phyloP scores from a whole-genome alignment of 805 yeast species.

The Saccharomycopsis guyanensis region DNA sequence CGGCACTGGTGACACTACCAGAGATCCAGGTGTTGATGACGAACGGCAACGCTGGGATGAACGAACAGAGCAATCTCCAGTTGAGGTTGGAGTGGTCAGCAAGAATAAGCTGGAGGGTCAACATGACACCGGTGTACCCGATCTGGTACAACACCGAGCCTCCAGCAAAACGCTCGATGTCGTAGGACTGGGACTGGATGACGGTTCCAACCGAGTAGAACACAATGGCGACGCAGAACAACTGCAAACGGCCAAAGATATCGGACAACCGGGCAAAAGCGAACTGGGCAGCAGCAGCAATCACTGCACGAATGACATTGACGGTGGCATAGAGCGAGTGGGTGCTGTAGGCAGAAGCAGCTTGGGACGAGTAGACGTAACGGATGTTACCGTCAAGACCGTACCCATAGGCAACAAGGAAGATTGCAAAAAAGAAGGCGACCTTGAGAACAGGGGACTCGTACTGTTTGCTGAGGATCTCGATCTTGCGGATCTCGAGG shows the following conservation, averaged over 20 bases:
- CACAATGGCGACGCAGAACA: constrained; percentile 38
- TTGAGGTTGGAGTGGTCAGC: constrained; percentile 63
- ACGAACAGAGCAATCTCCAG: constrained; percentile 62
- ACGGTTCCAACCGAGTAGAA: constrained; percentile 50
- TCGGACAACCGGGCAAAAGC: constrained; percentile 50
- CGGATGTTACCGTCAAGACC: constrained; percentile 49
- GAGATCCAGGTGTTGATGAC: constrained; percentile 74
- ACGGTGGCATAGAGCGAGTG: constrained; percentile 48
- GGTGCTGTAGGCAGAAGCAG: constrained; percentile 39
- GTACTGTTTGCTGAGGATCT: constrained; percentile 46
- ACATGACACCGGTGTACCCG: constrained; percentile 56
- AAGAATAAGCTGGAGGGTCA: constrained; percentile 47
- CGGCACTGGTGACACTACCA: constrained; percentile 44
- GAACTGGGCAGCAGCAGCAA: constrained; percentile 52
- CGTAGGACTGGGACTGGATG: constrained; percentile 47
- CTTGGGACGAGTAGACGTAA: constrained; percentile 37
- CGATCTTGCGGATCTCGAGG: constrained; percentile 47
- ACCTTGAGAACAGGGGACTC: constrained; percentile 29
- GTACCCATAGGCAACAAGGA: constrained; percentile 50
- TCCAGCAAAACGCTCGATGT: constrained; percentile 46
- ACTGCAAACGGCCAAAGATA: constrained; percentile 46
- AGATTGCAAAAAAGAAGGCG: constrained; percentile 40
- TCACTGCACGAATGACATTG: constrained; percentile 42
- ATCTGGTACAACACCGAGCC: constrained; percentile 41
- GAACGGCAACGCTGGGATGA: constrained; percentile 63